Base-by-base conservation (phyloP, 305 asterid genomes). In the Vinca major region DNA sequence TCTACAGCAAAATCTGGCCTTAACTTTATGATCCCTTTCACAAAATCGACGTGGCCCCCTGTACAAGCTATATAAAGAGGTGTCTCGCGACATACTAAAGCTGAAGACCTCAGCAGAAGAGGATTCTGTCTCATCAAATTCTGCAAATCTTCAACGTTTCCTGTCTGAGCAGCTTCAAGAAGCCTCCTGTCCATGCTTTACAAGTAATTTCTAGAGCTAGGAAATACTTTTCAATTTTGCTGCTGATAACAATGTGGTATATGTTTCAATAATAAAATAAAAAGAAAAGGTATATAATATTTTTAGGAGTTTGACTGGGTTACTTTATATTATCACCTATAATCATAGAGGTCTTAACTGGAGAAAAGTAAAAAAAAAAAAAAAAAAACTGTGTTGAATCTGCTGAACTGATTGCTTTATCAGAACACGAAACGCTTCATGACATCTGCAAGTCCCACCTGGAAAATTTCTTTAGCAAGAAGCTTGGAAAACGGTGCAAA, bases 91-190 rank as follows among this genome's bases (percentile, higher is more conserved):
- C 40, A 65, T 37, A 78, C 69, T 37, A 78, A 54, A 2, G 72
- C 65, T 1, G 65, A 51, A 10, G 67, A 56, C 37, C 20, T 26
- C 0, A 85, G 66, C 2, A 77, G 26, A 47, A 70, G 72, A 16
- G 86, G 84, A 41, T 83, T 69, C 4, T 67, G 69, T 71, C 60
- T 64, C 64, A 50, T 61, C 56, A 85, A 72, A n/a, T 55, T 69
- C 0, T 63, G 82, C 53, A 87, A 81, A 3, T 33, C 37, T 6
- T 65, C 40, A 7, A 80, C 77, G 33, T 80, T 77, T 41, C 90
- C 93, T 5, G 40, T 65, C 53, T 21, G 67, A 9, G 89, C 83
- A 12, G 86, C 84, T 37, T 76, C 82, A 33, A 45, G 41, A 37
- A 80, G 72, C 73, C 62, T 81, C 71, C 1, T 44, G 69, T 79